phyloP scores from a whole-genome alignment of 495 filamentous ascomycete species.

The Staphylotrichum longicolle region DNA sequence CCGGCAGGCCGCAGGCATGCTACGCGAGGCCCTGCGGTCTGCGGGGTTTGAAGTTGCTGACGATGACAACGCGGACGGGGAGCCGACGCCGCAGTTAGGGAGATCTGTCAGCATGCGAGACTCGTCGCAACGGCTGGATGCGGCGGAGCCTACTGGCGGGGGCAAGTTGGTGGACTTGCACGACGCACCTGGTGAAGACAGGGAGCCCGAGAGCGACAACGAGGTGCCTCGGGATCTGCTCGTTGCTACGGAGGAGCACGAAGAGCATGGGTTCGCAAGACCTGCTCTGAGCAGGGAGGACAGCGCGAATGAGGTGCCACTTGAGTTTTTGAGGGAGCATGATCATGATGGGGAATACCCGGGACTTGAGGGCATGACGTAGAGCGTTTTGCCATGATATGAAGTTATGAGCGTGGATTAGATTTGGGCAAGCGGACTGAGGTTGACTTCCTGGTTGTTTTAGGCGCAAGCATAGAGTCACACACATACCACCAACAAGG shows the following conservation, averaged over 20 bases:
- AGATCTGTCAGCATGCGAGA: constrained; percentile 18
- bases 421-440: no score
- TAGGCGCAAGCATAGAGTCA: no score
- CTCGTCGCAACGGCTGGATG: constrained; percentile 6
- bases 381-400: background rate
- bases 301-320: constrained; percentile 42
- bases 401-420: background rate
- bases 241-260: constrained; percentile 16
- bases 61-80: constrained; percentile 18
- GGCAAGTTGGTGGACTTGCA: constrained; percentile 47
- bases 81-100: constrained; percentile 21
- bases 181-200: constrained; percentile 24
- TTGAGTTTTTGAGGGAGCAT: constrained; percentile 42
- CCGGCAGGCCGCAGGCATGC: constrained; percentile 61
- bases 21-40: constrained; percentile 52
- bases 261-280: constrained; percentile 1
- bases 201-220: constrained; percentile 31
- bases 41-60: constrained; percentile 29
- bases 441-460: no score
- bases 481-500: no score
- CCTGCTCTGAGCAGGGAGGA: constrained; percentile 28
- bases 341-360: constrained; percentile 1
- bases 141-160: constrained; percentile 23
- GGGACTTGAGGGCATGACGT: background rate
- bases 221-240: constrained; percentile 42